Conservation (phyloP, 495 filamentous ascomycete genomes). For the Bacidia rubella region DNA sequence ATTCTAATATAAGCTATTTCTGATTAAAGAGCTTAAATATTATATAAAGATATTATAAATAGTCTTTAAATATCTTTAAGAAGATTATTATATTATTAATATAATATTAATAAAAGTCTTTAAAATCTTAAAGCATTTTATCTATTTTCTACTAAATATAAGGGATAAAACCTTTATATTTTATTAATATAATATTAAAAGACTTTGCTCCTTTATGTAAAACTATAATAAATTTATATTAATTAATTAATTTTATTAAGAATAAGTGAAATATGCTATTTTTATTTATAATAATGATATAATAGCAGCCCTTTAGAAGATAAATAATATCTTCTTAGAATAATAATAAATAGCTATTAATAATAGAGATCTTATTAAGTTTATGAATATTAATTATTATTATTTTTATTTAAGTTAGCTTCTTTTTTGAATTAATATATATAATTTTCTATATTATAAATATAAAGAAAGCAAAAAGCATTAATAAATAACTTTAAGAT, state of each 20-base stretch:
- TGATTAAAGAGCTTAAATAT: background rate
- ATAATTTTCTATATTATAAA: conserved; percentile 12
- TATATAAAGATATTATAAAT: background rate
- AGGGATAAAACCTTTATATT: background rate
- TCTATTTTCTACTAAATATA: conserved; percentile 1
- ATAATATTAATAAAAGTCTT: background rate
- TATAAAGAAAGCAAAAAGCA: background rate
- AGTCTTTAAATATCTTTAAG: conserved; percentile 1
- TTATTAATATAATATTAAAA: background rate
- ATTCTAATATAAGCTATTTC: background rate
- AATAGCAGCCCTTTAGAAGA: background rate
- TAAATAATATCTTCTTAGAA: conserved; percentile 5
- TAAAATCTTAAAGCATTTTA: background rate
- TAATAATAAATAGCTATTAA: background rate
- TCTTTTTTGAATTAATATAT: background rate
- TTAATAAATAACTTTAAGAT: background rate
- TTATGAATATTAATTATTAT: background rate
- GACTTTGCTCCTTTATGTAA: background rate
- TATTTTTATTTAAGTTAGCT: background rate
- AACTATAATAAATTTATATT: background rate
- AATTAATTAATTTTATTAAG: background rate
- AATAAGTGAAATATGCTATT: background rate
- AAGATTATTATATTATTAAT: conserved; percentile 10
- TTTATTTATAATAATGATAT: conserved; percentile 1
- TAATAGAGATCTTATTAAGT: conserved; percentile 6